Percentiles rank a stretch among this genome's conserved stretches.
phyloP scores from a whole-genome alignment of 495 filamentous ascomycete genomes.

The Patellaria atrata region DNA sequence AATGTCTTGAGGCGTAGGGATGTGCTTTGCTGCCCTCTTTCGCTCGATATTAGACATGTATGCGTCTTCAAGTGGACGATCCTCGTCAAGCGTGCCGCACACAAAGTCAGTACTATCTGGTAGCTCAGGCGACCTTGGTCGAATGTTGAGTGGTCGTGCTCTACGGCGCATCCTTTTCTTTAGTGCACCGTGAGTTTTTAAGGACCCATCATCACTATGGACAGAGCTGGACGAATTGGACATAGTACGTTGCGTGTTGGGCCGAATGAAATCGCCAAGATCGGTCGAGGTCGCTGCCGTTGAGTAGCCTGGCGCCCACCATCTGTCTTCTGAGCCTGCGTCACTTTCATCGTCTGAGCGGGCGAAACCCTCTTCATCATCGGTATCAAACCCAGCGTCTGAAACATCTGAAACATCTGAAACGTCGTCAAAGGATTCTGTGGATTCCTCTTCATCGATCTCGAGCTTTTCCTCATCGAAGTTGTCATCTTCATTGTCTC shows the following conservation, averaged over 20 bases:
- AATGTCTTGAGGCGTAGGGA: slow-evolving; percentile 78
- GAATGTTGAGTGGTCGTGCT: slow-evolving; percentile 41
- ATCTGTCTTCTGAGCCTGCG: slow-evolving; percentile 52
- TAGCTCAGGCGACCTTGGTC: slow-evolving; percentile 62
- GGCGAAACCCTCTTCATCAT: slow-evolving; percentile 88
- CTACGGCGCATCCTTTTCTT: slow-evolving; percentile 12
- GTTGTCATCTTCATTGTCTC: slow-evolving; percentile 40
- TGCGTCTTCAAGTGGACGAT: slow-evolving; percentile 80
- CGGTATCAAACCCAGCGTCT: slow-evolving; percentile 68
- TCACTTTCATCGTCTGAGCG: slow-evolving; percentile 77
- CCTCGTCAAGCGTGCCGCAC: slow-evolving; percentile 91
- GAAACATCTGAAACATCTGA: no score
- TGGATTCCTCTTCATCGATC: no score
- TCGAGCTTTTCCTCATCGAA: slow-evolving; percentile 39
- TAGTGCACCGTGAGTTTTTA: slow-evolving; percentile 11
- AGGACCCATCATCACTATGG: slow-evolving; percentile 29
- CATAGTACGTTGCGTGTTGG: slow-evolving; percentile 32
- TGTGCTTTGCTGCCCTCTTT: slow-evolving; percentile 63
- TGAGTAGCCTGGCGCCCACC: slow-evolving; percentile 60
- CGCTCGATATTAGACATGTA: slow-evolving; percentile 78
- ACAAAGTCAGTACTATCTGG: slow-evolving; percentile 98
- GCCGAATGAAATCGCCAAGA: slow-evolving; percentile 34
- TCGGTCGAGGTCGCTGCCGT: slow-evolving; percentile 42
- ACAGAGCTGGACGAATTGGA: slow-evolving; percentile 54
- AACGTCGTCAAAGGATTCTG: slow-evolving; percentile 34